A percentile compares a stretch with the other conserved stretches of the same genome.
Evolutionary conservation across 179 eudicot species (phyloP).

Genomic region (Silene vulgaris): DNA sequence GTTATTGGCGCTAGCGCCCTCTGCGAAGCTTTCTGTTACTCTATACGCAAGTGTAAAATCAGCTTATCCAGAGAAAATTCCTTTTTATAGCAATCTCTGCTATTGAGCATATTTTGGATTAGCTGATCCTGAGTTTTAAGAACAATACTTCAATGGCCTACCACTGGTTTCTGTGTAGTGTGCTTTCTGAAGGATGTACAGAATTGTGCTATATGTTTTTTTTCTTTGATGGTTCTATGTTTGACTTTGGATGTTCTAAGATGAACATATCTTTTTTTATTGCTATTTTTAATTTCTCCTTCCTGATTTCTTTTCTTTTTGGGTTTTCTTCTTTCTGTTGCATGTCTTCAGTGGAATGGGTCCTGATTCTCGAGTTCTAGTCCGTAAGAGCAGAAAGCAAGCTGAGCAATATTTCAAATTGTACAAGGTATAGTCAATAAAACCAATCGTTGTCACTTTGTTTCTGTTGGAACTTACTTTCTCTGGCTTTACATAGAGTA

Average conservation of each 20-base stretch:
- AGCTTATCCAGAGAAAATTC: not conserved
- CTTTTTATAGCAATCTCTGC: not conserved
- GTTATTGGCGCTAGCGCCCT: not conserved
- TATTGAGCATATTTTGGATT: not conserved
- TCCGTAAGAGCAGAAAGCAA: constrained; percentile 92
- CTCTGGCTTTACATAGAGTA: not conserved
- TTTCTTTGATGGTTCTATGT: not conserved
- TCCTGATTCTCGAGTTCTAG: constrained; percentile 28
- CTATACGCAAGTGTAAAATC: not conserved
- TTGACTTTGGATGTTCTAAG: not conserved
- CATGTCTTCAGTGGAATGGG: constrained; percentile 14
- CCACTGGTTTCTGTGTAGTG: not conserved
- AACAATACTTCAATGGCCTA: not conserved
- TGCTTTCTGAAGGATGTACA: not conserved
- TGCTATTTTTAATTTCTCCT: not conserved
- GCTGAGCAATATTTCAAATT: constrained; percentile 79
- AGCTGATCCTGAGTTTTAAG: not conserved
- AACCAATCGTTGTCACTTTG: not conserved
- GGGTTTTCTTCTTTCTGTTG: not conserved
- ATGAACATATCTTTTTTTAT: not conserved
- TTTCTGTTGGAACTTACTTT: not conserved
- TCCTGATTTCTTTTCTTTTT: not conserved
- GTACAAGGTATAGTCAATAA: constrained; percentile 51
- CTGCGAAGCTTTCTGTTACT: not conserved
- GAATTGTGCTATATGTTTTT: not conserved